Evolutionary conservation across 2,329 filamentous ascomycete species (phyloP), one percentile per base, ranked within the genome.

Genomic region (Hyphodiscus sp.): DNA sequence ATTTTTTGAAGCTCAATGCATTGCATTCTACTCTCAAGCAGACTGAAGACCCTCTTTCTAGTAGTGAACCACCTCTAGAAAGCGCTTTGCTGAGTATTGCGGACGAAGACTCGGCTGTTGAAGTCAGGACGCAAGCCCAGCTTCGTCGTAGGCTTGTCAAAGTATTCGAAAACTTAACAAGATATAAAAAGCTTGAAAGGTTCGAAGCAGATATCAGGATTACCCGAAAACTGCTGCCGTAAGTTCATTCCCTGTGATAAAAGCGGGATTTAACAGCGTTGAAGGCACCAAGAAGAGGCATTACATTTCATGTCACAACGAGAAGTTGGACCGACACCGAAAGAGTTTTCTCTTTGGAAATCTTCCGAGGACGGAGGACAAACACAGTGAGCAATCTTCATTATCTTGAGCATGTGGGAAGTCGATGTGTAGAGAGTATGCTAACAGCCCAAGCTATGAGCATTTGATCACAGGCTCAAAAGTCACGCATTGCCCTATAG

Each of bases 391-490:
- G n/a, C n/a, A n/a, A n/a, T n/a, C n/a, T n/a, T n/a, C n/a, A n/a
- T n/a, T n/a, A n/a, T n/a, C n/a, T n/a, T n/a, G n/a, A n/a, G n/a
- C n/a, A n/a, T n/a, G n/a, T n/a, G n/a, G n/a, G n/a, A n/a, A n/a
- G n/a, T n/a, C n/a, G n/a, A n/a, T n/a, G n/a, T n/a, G n/a, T n/a
- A n/a, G n/a, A n/a, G n/a, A n/a, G n/a, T n/a, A n/a, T n/a, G 44
- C 15, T 19, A 19, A 46, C 20, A 16, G 15, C 15, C 63, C 58
- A 0, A 66, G 78, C 16, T 95, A 86, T 68, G 81, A 85, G 61
- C 91, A 96, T 61, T 81, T 95, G 53, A 89, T 96, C 62, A 95
- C 89, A 5, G 86, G 85, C 1, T 76, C 83, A 29, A 75, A 78
- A 13, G 74, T 80, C 55, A 70, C 72, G 19, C 69, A 76, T 43